Evolutionary conservation across 2,329 filamentous ascomycete genomes (phyloP).

Genomic region (Ceratocystis ficicola): DNA sequence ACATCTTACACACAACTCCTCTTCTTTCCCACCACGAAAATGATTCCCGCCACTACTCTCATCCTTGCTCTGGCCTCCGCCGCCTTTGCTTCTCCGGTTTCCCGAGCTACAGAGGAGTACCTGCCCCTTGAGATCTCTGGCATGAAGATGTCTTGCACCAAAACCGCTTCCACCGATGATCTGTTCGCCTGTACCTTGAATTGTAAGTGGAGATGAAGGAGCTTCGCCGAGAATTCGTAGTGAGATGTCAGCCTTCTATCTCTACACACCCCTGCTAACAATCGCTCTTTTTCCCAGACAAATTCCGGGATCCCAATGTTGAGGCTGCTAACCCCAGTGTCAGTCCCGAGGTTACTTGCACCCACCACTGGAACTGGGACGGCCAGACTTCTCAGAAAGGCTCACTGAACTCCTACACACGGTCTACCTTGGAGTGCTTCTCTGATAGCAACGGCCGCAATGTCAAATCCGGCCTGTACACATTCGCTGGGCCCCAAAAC

Average conservation of each 20-base stretch:
- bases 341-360: constrained; percentile 19
- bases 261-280: background rate
- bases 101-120: background rate
- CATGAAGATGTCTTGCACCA: constrained; percentile 9
- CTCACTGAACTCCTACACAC: constrained; percentile 26
- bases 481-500: constrained; percentile 10
- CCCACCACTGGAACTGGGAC: constrained; percentile 26
- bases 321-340: background rate
- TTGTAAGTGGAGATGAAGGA: constrained; percentile 12
- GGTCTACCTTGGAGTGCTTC: constrained; percentile 20
- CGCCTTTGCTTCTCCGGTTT: constrained; percentile 9
- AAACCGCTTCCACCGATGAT: background rate
- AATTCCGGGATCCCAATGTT: constrained; percentile 16
- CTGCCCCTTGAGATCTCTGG: constrained; percentile 9
- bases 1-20: background rate
- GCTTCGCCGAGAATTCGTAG: background rate
- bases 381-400: constrained; percentile 24
- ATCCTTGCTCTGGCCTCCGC: constrained; percentile 12
- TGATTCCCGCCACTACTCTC: background rate
- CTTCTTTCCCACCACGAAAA: background rate
- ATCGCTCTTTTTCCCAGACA: constrained; percentile 6
- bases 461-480: constrained; percentile 11
- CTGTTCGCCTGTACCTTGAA: constrained; percentile 16
- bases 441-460: constrained; percentile 1
- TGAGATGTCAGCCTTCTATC: background rate